A percentile compares a stretch with the other conserved stretches of the same genome.
These are phyloP conservation scores for Chlamydomonas eustigma DNA, from an alignment of 139 green algal genomes.

Conservation along the genomic window DNA sequence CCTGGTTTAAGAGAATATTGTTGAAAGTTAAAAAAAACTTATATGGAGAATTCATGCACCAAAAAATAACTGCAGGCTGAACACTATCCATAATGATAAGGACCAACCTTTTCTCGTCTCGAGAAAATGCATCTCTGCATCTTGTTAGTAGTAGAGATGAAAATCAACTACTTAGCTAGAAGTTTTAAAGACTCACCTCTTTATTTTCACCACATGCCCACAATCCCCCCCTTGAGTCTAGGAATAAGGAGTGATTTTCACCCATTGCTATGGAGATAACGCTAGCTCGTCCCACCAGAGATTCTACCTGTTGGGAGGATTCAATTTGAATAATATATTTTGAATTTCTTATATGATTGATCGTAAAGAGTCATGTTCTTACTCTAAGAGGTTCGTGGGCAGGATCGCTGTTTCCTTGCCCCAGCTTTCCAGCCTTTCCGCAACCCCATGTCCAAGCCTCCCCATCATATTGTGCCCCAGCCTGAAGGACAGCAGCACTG, in stretches of 20 bases:
- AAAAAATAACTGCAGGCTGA: too few relatives aligned
- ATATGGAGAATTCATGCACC: too few relatives aligned
- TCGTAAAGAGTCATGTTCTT: too few relatives aligned
- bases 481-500: constrained; percentile 31
- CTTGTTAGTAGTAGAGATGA: too few relatives aligned
- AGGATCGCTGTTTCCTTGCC: constrained; percentile 42
- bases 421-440: constrained; percentile 60
- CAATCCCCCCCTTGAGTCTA: constrained; percentile 42
- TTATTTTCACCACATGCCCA: constrained; percentile 59
- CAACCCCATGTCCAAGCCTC: constrained; percentile 56
- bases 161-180: too few relatives aligned
- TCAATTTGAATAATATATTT: too few relatives aligned
- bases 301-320: constrained; percentile 51
- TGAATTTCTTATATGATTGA: too few relatives aligned
- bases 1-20: constrained; percentile 25
- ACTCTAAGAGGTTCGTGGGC: constrained; percentile 25
- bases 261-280: constrained; percentile 47
- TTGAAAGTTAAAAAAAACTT: too few relatives aligned
- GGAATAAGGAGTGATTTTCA: constrained; percentile 59
- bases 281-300: constrained; percentile 44
- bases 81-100: too few relatives aligned
- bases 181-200: constrained; percentile 26
- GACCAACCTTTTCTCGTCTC: too few relatives aligned
- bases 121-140: too few relatives aligned
- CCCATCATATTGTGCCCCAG: not conserved